phyloP scores from a whole-genome alignment of 83 land plant genomes.

The Isoetes engelmannii region DNA sequence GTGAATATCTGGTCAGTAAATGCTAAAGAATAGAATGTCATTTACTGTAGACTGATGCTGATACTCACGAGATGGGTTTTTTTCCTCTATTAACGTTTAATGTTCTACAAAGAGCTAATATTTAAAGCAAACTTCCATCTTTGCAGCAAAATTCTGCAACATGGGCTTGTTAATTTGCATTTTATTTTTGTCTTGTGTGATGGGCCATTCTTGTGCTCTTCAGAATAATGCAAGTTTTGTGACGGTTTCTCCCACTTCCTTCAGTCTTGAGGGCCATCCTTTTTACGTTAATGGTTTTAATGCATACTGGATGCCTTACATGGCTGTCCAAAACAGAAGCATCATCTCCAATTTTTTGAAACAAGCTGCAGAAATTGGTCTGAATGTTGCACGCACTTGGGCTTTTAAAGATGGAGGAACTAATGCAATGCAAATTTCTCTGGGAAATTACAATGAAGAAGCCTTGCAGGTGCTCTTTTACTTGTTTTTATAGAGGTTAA shows the following conservation, averaged over 20 bases:
- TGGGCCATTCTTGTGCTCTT: too few species aligned
- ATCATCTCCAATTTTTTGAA: conserved; percentile 42
- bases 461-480: conserved; percentile 46
- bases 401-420: conserved; percentile 49
- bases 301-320: conserved; percentile 61
- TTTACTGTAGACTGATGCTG: too few species aligned
- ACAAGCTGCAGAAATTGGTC: conserved; percentile 40
- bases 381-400: conserved; percentile 68
- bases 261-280: conserved; percentile 41
- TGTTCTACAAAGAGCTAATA: too few species aligned
- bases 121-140: too few species aligned
- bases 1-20: too few species aligned
- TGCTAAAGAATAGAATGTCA: too few species aligned
- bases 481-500: neutral
- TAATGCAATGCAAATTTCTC: conserved; percentile 50
- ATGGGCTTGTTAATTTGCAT: too few species aligned
- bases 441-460: conserved; percentile 48
- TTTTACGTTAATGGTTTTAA: conserved; percentile 60
- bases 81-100: too few species aligned
- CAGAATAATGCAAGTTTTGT: conserved; percentile 22
- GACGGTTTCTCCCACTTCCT: conserved; percentile 29
- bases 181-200: too few species aligned
- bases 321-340: conserved; percentile 30
- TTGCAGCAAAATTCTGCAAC: too few species aligned
- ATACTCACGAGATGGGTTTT: too few species aligned